Conservation (phyloP, 1,284 basidiomycete species). For the Cryptococcus sp. region DNA sequence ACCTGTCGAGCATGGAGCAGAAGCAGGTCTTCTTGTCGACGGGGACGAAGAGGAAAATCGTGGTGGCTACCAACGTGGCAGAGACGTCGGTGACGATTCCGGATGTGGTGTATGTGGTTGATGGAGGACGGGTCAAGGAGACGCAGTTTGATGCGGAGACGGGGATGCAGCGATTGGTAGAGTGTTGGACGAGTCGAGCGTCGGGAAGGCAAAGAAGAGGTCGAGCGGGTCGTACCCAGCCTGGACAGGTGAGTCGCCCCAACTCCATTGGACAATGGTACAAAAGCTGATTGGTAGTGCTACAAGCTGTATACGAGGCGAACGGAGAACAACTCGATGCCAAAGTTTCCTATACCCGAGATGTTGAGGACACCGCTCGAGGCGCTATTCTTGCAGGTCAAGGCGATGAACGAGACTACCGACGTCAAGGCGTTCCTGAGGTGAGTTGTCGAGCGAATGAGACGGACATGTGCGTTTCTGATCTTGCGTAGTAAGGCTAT, state of each 20-base stretch:
- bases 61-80: conserved; percentile 79
- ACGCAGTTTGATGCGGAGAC: conserved; percentile 72
- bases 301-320: conserved; percentile 76
- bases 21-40: conserved; percentile 71
- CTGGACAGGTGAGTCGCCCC: conserved; percentile 51
- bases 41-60: conserved; percentile 69
- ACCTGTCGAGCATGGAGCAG: conserved; percentile 80
- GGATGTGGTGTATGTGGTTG: conserved; percentile 79
- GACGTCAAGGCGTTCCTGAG: conserved; percentile 63
- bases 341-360: conserved; percentile 72
- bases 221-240: conserved; percentile 80
- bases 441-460: conserved; percentile 8
- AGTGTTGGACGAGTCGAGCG: conserved; percentile 64
- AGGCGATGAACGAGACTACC: conserved; percentile 69
- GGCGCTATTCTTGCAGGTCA: conserved; percentile 73
- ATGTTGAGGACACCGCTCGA: conserved; percentile 86
- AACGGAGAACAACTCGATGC: conserved; percentile 66
- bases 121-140: conserved; percentile 85
- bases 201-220: conserved; percentile 79
- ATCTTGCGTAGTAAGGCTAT: conserved; percentile 65
- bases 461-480: not conserved
- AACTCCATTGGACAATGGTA: no score
- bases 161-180: conserved; percentile 68
- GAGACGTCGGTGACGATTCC: conserved; percentile 93
- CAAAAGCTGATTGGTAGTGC: conserved; percentile 41